phyloP scores from a whole-genome alignment of 2,329 filamentous ascomycete genomes.

The Zalaria obscura region DNA sequence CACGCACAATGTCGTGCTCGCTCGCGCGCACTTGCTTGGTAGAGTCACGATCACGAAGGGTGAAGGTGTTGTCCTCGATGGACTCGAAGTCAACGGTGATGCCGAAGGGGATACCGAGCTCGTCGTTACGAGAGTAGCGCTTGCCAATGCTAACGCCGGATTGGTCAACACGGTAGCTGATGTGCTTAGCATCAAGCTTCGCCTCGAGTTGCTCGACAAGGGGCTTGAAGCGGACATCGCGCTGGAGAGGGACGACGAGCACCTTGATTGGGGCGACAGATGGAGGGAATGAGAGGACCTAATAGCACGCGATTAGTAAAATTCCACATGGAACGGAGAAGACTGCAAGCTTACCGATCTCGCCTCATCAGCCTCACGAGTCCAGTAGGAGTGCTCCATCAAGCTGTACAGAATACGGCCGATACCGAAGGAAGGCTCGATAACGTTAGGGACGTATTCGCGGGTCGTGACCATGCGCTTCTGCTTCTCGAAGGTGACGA shows the following conservation, averaged over 20 bases:
- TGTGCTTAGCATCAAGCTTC: conserved; percentile 58
- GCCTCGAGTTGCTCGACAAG: conserved; percentile 58
- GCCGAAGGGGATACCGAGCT: conserved; percentile 85
- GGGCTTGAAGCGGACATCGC: conserved; percentile 68
- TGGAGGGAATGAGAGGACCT: conserved; percentile 62
- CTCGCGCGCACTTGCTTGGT: conserved; percentile 81
- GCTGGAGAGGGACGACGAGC: conserved; percentile 76
- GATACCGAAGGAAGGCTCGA: conserved; percentile 96
- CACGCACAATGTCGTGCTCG: conserved; percentile 64
- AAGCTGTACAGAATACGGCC: conserved; percentile 86
- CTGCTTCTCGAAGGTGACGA: conserved; percentile 71
- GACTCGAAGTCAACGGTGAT: conserved; percentile 96
- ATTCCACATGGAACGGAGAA: background rate
- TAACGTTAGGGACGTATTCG: conserved; percentile 75
- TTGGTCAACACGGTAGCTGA: conserved; percentile 80
- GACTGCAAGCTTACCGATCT: conserved; percentile 56
- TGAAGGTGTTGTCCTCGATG: conserved; percentile 72
- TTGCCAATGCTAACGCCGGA: conserved; percentile 88
- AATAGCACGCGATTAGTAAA: background rate
- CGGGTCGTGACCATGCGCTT: conserved; percentile 71
- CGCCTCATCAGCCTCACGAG: conserved; percentile 67
- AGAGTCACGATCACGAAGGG: conserved; percentile 77
- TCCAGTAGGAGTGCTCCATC: conserved; percentile 94
- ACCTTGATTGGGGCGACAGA: conserved; percentile 89
- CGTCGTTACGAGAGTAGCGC: conserved; percentile 87